Percentiles rank a stretch among this genome's conserved stretches.
Evolutionary conservation across 2,329 filamentous ascomycete species (phyloP).

Genomic region (Neoarthrinium moseri): DNA sequence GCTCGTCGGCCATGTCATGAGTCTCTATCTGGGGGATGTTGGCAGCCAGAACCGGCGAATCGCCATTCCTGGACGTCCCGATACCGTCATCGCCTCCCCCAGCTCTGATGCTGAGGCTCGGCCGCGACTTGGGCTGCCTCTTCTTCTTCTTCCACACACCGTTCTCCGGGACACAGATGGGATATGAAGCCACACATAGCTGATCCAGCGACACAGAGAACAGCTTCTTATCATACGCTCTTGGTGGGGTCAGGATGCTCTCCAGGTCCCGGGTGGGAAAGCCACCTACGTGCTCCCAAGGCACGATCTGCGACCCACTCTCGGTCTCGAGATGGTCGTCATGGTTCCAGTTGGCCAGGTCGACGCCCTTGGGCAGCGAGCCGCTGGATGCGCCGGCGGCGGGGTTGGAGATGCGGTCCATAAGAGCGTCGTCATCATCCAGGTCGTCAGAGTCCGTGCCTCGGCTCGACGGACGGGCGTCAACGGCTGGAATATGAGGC

Average conservation of each 20-base stretch:
- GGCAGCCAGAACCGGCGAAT: slow-evolving; percentile 13
- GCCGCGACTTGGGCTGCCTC: slow-evolving; percentile 34
- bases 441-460: slow-evolving; percentile 28
- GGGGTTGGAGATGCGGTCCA: slow-evolving; percentile 44
- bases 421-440: slow-evolving; percentile 52
- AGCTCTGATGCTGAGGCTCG: slow-evolving; percentile 19
- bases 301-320: slow-evolving; percentile 56
- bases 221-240: slow-evolving; percentile 74
- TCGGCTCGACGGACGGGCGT: slow-evolving; percentile 29
- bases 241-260: slow-evolving; percentile 73
- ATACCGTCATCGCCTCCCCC: slow-evolving; percentile 19
- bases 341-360: slow-evolving; percentile 45
- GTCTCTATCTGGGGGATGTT: slow-evolving; percentile 23
- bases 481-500: slow-evolving; percentile 49
- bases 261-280: slow-evolving; percentile 76
- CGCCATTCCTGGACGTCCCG: slow-evolving; percentile 17
- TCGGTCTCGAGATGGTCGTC: slow-evolving; percentile 57
- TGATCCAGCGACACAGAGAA: slow-evolving; percentile 84
- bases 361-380: slow-evolving; percentile 32
- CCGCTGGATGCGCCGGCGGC: slow-evolving; percentile 28
- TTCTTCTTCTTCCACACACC: slow-evolving; percentile 72
- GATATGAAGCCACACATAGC: slow-evolving; percentile 77
- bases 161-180: slow-evolving; percentile 77
- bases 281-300: slow-evolving; percentile 73
- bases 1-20: slow-evolving; percentile 27